Evolutionary conservation across 805 yeast species (phyloP).

Genomic region (Kuraishia hungarica): DNA sequence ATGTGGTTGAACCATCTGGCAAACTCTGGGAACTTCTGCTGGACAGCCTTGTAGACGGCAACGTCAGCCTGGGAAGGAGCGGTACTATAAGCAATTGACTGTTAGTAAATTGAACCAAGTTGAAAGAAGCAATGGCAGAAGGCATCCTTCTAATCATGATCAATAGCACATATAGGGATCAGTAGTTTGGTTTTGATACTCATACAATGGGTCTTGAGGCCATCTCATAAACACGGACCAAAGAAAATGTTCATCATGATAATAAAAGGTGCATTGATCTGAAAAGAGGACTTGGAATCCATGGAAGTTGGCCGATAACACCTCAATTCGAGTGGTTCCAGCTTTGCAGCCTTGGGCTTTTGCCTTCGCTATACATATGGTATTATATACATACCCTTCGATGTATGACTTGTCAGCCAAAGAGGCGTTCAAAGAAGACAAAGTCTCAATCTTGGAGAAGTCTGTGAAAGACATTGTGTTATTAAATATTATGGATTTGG

Average conservation of each 20-base stretch:
- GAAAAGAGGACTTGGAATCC: neutral
- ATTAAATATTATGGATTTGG: neutral
- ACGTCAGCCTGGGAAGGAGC: slow-evolving; percentile 95
- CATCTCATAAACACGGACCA: slow-evolving; percentile 99
- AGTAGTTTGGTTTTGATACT: slow-evolving; percentile 45
- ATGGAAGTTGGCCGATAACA: too few species aligned
- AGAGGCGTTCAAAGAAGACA: slow-evolving; percentile 70
- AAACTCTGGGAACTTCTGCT: slow-evolving; percentile 84
- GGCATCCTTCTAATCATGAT: neutral
- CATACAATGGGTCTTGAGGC: slow-evolving; percentile 92
- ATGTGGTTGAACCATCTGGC: slow-evolving; percentile 99
- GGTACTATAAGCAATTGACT: slow-evolving; percentile 35
- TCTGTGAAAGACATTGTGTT: slow-evolving; percentile 65
- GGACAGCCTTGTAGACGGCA: slow-evolving; percentile 88
- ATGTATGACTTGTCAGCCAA: slow-evolving; percentile 91
- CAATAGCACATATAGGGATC: neutral
- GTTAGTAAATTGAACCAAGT: neutral
- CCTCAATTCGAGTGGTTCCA: too few species aligned
- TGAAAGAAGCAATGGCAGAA: neutral
- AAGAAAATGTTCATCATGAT: slow-evolving; percentile 55
- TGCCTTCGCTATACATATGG: neutral
- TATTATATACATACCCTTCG: slow-evolving; percentile 83
- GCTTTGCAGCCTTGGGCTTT: too few species aligned
- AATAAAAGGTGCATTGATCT: neutral
- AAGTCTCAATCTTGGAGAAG: slow-evolving; percentile 70